A percentile compares a stretch with the other conserved stretches of the same genome.
phyloP scores from a whole-genome alignment of 768 basidiomycete genomes.

The Cyclocybe cylindracea region DNA sequence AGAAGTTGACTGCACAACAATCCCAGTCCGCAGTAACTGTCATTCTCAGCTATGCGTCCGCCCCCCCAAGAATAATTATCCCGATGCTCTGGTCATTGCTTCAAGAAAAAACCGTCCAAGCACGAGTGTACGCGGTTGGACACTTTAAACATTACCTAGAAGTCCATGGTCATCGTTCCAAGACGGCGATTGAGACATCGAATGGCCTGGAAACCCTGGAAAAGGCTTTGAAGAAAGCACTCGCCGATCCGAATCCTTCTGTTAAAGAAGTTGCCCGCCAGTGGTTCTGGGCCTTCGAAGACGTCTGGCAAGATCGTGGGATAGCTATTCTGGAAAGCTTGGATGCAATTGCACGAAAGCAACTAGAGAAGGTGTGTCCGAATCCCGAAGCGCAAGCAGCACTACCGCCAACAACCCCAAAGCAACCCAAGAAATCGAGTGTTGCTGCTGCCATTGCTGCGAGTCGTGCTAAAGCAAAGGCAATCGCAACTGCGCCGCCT shows the following conservation, averaged over 20 bases:
- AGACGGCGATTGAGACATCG: slow-evolving; percentile 63
- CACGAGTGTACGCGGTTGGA: slow-evolving; percentile 61
- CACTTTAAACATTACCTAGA: slow-evolving; percentile 81
- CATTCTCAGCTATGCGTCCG: slow-evolving; percentile 71
- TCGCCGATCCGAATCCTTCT: slow-evolving; percentile 78
- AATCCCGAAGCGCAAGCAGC: slow-evolving; percentile 44
- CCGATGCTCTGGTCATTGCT: slow-evolving; percentile 67
- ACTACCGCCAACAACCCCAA: slow-evolving; percentile 52
- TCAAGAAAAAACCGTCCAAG: slow-evolving; percentile 81
- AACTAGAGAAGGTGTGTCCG: slow-evolving; percentile 86
- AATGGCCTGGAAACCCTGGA: slow-evolving; percentile 75
- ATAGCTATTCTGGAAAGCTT: slow-evolving; percentile 60
- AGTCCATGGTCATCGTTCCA: slow-evolving; percentile 65
- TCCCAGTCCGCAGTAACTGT: slow-evolving; percentile 72
- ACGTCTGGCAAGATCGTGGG: slow-evolving; percentile 76
- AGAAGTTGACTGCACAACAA: slow-evolving; percentile 86
- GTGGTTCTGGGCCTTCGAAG: slow-evolving; percentile 80
- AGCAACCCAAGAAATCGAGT: slow-evolving; percentile 72
- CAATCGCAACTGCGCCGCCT: slow-evolving; percentile 81
- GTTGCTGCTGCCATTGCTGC: slow-evolving; percentile 88
- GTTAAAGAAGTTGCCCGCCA: slow-evolving; percentile 74
- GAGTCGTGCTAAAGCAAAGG: slow-evolving; percentile 85
- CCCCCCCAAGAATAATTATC: slow-evolving; percentile 68
- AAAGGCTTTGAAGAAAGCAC: slow-evolving; percentile 67
- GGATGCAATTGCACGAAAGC: slow-evolving; percentile 71